Percentiles rank a stretch among this genome's conserved stretches.
These are phyloP conservation scores for Candida lessepsii DNA, from an alignment of 805 yeast genomes.

Conservation along the genomic window DNA sequence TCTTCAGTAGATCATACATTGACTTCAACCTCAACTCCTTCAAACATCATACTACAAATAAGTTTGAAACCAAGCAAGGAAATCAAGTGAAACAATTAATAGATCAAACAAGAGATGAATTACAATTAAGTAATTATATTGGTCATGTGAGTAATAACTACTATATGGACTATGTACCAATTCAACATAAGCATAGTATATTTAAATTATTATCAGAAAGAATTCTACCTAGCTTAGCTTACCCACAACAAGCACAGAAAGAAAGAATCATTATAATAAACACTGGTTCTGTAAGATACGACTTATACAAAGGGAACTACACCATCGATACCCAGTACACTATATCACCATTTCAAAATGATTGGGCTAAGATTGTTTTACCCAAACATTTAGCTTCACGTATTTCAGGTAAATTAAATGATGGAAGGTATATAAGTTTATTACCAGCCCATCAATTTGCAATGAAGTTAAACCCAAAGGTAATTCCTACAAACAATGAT, in stretches of 20 bases:
- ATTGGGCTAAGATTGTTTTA: constrained; percentile 67
- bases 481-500: neutral
- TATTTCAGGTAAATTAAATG: constrained; percentile 58
- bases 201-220: constrained; percentile 56
- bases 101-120: constrained; percentile 37
- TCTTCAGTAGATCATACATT: constrained; percentile 63
- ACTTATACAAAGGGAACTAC: constrained; percentile 79
- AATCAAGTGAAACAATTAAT: constrained; percentile 45
- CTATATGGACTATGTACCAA: constrained; percentile 65
- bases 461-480: constrained; percentile 3
- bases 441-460: constrained; percentile 25
- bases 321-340: constrained; percentile 77
- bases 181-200: constrained; percentile 47
- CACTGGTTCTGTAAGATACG: constrained; percentile 87
- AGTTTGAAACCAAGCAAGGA: constrained; percentile 62
- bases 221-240: constrained; percentile 49
- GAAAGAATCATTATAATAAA: constrained; percentile 61
- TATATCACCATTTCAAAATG: constrained; percentile 81
- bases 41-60: constrained; percentile 47
- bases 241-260: constrained; percentile 18
- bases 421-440: constrained; percentile 44
- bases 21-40: constrained; percentile 81
- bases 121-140: constrained; percentile 53
- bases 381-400: constrained; percentile 56
- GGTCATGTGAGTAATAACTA: constrained; percentile 72